A percentile compares a stretch with the other conserved stretches of the same genome.
Conservation (phyloP, 352 stramenopile genomes). For the Globisporangium polare region DNA sequence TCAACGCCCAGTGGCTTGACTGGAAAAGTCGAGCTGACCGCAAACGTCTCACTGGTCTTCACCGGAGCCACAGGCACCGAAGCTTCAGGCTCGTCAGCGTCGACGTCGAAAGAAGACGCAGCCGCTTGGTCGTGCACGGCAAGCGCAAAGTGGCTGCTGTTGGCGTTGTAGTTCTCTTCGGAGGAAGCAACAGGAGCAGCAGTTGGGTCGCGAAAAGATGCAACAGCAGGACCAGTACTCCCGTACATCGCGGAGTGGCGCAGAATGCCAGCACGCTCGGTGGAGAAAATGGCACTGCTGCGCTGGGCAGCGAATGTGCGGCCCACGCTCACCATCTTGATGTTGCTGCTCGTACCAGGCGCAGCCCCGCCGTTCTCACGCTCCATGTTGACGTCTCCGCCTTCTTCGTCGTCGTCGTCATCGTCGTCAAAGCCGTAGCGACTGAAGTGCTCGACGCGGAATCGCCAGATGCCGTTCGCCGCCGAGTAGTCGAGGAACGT, state of each 20-base stretch:
- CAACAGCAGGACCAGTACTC: constrained; percentile 20
- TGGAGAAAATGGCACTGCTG: constrained; percentile 21
- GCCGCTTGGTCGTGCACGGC: background rate
- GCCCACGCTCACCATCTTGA: constrained; percentile 25
- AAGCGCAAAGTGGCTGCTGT: background rate
- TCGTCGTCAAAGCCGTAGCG: constrained; percentile 77
- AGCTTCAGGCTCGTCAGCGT: constrained; percentile 18
- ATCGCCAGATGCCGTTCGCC: constrained; percentile 77
- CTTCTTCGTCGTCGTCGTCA: constrained; percentile 55
- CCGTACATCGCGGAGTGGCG: constrained; percentile 46
- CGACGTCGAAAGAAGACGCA: constrained; percentile 15
- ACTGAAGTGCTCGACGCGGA: constrained; percentile 85
- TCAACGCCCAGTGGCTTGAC: constrained; percentile 40
- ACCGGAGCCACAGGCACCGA: constrained; percentile 4
- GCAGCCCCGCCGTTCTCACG: constrained; percentile 18
- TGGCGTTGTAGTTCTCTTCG: background rate
- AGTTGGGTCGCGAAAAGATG: constrained; percentile 25
- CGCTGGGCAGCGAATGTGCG: constrained; percentile 13
- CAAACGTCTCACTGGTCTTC: constrained; percentile 35
- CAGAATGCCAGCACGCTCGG: constrained; percentile 33
- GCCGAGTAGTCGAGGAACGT: constrained; percentile 75
- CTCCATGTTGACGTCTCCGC: constrained; percentile 25
- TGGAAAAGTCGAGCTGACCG: constrained; percentile 22
- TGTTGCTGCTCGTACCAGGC: constrained; percentile 17
- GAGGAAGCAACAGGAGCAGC: background rate